A percentile compares a stretch with the other conserved stretches of the same genome.
phyloP scores from a whole-genome alignment of 768 basidiomycete genomes.

The Pleurotus djamor region DNA sequence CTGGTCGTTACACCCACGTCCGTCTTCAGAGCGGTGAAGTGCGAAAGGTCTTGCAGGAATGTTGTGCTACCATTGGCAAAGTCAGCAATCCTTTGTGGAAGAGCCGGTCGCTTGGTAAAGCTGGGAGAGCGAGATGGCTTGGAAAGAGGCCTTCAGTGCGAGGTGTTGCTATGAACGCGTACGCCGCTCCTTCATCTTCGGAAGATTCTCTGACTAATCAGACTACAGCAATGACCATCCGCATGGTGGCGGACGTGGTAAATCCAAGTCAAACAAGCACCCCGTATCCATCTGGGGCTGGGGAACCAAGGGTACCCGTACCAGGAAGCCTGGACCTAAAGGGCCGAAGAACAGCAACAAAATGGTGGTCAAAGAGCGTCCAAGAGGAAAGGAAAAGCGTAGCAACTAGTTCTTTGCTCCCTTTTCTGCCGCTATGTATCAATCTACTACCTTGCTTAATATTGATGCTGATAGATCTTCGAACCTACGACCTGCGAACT shows the following conservation, averaged over 20 bases:
- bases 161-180: constrained; percentile 98
- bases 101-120: constrained; percentile 83
- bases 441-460: background rate
- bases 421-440: constrained; percentile 9
- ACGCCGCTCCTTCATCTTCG: constrained; percentile 24
- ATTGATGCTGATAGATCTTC: too few relatives aligned
- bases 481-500: too few relatives aligned
- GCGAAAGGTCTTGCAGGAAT: constrained; percentile 76
- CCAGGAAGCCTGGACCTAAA: constrained; percentile 88
- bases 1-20: constrained; percentile 74
- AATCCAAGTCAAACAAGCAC: constrained; percentile 94
- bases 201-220: background rate
- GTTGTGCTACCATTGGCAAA: constrained; percentile 86
- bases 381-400: constrained; percentile 62
- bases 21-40: constrained; percentile 92
- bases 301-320: constrained; percentile 90
- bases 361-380: constrained; percentile 84
- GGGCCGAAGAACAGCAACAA: constrained; percentile 90
- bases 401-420: constrained; percentile 31
- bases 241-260: constrained; percentile 97
- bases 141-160: constrained; percentile 83
- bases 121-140: constrained; percentile 85
- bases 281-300: constrained; percentile 92
- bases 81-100: constrained; percentile 94
- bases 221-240: constrained; percentile 79